phyloP scores from a whole-genome alignment of 345 rosid genomes.

The Moricandia arvensis region DNA sequence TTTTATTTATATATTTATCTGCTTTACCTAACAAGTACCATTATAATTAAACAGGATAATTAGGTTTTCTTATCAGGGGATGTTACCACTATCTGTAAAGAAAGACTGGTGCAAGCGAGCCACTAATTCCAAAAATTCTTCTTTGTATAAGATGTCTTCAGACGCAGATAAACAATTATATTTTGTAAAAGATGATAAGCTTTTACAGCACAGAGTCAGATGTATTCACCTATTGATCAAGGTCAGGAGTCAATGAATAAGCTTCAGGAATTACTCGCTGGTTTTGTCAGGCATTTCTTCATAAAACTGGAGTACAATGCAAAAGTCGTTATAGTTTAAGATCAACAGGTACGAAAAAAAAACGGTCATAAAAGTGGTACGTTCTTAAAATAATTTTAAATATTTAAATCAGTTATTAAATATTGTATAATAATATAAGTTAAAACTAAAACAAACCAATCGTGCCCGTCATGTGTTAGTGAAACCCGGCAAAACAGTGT shows the following conservation, averaged over 20 bases:
- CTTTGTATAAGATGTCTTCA: background rate
- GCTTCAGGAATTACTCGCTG: background rate
- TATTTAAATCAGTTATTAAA: background rate
- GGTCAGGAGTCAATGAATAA: conserved; percentile 11
- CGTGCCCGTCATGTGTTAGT: too few relatives aligned
- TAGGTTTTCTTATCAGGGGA: conserved; percentile 28
- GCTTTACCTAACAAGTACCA: conserved; percentile 35
- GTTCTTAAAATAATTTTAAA: background rate
- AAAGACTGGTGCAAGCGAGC: conserved; percentile 34
- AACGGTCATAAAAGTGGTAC: background rate
- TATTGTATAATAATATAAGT: background rate
- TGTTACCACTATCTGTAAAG: conserved; percentile 30
- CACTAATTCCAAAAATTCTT: conserved; percentile 15
- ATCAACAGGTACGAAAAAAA: background rate
- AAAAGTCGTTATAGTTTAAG: background rate
- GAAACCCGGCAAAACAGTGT: too few relatives aligned
- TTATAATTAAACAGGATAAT: conserved; percentile 21
- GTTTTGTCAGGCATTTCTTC: background rate
- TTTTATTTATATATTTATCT: background rate
- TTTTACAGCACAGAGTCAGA: background rate
- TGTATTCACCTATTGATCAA: conserved; percentile 3
- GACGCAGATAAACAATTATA: background rate
- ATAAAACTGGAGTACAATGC: background rate
- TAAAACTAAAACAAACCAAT: too few relatives aligned
- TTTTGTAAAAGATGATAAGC: background rate